phyloP scores from a whole-genome alignment of 2,329 filamentous ascomycete species.

The Mycosphaerella arachidis region DNA sequence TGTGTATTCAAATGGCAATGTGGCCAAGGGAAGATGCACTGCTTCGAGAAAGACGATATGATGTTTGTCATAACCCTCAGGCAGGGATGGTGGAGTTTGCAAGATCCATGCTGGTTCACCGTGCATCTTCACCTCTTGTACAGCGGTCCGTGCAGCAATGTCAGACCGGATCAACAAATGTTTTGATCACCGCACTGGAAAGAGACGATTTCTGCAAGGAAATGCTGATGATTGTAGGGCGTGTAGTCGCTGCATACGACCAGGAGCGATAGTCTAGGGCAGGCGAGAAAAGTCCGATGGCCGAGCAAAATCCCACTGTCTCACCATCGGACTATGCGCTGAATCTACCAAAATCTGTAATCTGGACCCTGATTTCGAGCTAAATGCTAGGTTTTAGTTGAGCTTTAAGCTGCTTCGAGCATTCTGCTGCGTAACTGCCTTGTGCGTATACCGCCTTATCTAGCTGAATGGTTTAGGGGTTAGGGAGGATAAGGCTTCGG shows the following conservation, averaged over 20 bases:
- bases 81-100: slow-evolving; percentile 15
- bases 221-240: neutral
- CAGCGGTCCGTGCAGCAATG: neutral
- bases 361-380: no score
- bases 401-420: no score
- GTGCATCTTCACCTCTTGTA: neutral
- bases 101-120: slow-evolving; percentile 7
- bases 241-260: neutral
- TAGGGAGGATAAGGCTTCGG: no score
- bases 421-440: no score
- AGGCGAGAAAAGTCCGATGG: no score
- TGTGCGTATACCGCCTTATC: no score
- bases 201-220: neutral
- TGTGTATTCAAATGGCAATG: slow-evolving; percentile 15
- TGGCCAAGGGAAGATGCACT: slow-evolving; percentile 17
- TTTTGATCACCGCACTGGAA: neutral
- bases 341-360: no score
- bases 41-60: slow-evolving; percentile 22
- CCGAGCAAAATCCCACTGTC: no score
- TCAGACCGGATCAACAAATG: neutral
- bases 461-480: no score
- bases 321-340: no score
- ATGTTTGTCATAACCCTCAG: slow-evolving; percentile 18
- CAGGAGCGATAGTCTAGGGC: neutral
- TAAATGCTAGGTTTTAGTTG: no score